phyloP scores from a whole-genome alignment of 768 basidiomycete genomes.

The Rhodotorula taiwanensis region DNA sequence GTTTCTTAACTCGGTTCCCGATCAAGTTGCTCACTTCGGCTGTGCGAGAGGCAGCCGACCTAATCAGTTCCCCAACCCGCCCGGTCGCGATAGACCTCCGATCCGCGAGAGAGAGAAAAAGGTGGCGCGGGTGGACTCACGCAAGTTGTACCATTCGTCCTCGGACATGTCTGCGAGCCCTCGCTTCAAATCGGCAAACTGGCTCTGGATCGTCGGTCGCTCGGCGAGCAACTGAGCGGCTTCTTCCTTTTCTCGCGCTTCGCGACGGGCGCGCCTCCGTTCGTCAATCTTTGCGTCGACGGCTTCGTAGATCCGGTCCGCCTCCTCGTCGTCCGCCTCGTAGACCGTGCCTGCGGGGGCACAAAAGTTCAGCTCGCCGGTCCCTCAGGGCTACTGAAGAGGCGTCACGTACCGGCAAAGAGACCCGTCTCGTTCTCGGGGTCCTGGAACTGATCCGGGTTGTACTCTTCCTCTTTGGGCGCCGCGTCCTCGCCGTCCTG shows the following conservation, averaged over 20 bases:
- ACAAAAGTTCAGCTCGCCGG: too few species aligned
- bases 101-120: too few species aligned
- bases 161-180: conserved; percentile 79
- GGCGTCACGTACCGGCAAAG: conserved; percentile 59
- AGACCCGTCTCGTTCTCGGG: conserved; percentile 95
- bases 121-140: conserved; percentile 10
- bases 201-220: conserved; percentile 88
- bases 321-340: conserved; percentile 95
- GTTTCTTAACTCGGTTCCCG: conserved; percentile 68
- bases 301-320: conserved; percentile 86
- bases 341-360: conserved; percentile 71
- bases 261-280: conserved; percentile 68
- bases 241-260: conserved; percentile 67
- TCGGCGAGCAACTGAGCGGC: conserved; percentile 71
- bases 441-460: conserved; percentile 88
- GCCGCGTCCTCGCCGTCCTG: conserved; percentile 77
- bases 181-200: conserved; percentile 91
- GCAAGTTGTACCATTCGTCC: conserved; percentile 68
- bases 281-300: conserved; percentile 88
- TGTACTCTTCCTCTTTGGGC: conserved; percentile 67
- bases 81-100: too few species aligned
- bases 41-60: not conserved
- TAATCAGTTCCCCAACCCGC: not conserved
- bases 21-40: conserved; percentile 93
- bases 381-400: too few species aligned